Conservation (phyloP, 345 rosid genomes). For the Linum lewisii region DNA sequence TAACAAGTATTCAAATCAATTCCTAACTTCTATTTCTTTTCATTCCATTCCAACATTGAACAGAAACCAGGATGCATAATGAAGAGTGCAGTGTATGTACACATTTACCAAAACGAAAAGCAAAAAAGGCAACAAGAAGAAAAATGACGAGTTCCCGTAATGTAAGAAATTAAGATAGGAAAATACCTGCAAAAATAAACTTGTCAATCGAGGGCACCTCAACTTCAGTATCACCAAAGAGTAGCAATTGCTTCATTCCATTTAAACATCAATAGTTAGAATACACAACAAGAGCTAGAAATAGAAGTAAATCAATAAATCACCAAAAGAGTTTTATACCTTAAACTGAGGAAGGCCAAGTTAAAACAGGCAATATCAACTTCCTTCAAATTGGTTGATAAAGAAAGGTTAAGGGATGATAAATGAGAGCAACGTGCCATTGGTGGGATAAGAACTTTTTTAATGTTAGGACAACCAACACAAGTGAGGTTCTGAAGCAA, state of each 20-base stretch:
- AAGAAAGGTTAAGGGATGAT: conserved; percentile 71
- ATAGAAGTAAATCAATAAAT: background rate
- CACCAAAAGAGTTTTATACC: conserved; percentile 29
- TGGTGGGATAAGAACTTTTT: conserved; percentile 74
- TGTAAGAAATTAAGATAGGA: background rate
- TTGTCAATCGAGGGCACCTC: conserved; percentile 64
- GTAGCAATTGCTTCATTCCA: conserved; percentile 61
- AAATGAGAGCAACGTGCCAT: conserved; percentile 66
- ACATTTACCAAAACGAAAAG: background rate
- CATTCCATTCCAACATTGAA: no score
- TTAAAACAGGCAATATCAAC: conserved; percentile 67
- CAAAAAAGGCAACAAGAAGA: background rate
- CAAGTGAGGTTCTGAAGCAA: conserved; percentile 86
- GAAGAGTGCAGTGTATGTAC: no score
- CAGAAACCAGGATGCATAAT: no score
- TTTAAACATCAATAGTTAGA: conserved; percentile 7
- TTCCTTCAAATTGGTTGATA: conserved; percentile 83
- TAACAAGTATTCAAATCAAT: no score
- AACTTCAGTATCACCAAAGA: conserved; percentile 81
- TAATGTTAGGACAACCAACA: conserved; percentile 86
- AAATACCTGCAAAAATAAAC: conserved; percentile 82
- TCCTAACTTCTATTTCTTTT: no score
- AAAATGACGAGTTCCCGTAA: background rate
- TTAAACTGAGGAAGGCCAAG: conserved; percentile 64
- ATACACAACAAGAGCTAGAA: conserved; percentile 1